Percentiles rank a stretch among this genome's conserved stretches.
These are phyloP conservation scores for Gentiana straminea DNA, from an alignment of 257 asterid species.

Conservation along the genomic window DNA sequence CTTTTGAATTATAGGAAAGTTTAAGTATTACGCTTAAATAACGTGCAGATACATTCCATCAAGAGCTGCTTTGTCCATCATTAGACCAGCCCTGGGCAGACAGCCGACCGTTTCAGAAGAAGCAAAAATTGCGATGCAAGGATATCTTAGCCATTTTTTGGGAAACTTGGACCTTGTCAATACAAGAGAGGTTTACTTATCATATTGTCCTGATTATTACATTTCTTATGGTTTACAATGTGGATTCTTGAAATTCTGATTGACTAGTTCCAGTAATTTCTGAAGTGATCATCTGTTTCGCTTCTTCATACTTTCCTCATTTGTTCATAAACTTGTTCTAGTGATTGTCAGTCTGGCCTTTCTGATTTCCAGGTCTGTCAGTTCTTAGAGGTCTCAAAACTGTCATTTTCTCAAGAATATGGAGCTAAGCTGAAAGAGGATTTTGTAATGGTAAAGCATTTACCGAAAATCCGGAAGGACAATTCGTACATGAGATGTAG, in stretches of 20 bases:
- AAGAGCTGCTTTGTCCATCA: slow-evolving; percentile 72
- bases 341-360: not conserved
- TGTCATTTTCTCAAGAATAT: slow-evolving; percentile 76
- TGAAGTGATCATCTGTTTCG: not conserved
- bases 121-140: slow-evolving; percentile 92
- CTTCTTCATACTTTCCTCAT: not conserved
- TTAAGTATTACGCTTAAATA: slow-evolving; percentile 7
- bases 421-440: slow-evolving; percentile 96
- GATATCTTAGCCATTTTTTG: slow-evolving; percentile 79
- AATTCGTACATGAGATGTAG: slow-evolving; percentile 45
- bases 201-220: slow-evolving; percentile 8
- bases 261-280: not conserved
- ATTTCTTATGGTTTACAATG: not conserved
- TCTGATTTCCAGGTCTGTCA: slow-evolving; percentile 58
- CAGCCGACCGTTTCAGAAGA: slow-evolving; percentile 57
- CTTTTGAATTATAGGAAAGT: not conserved
- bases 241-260: not conserved
- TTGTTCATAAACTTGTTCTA: slow-evolving; percentile 6
- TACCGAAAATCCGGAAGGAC: slow-evolving; percentile 36
- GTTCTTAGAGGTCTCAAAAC: slow-evolving; percentile 90
- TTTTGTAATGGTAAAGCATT: slow-evolving; percentile 71
- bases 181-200: slow-evolving; percentile 63
- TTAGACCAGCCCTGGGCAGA: slow-evolving; percentile 80
- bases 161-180: slow-evolving; percentile 82
- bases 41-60: slow-evolving; percentile 70